Evolutionary conservation across 805 yeast genomes (phyloP).

Genomic region (Candida dajiaensis): DNA sequence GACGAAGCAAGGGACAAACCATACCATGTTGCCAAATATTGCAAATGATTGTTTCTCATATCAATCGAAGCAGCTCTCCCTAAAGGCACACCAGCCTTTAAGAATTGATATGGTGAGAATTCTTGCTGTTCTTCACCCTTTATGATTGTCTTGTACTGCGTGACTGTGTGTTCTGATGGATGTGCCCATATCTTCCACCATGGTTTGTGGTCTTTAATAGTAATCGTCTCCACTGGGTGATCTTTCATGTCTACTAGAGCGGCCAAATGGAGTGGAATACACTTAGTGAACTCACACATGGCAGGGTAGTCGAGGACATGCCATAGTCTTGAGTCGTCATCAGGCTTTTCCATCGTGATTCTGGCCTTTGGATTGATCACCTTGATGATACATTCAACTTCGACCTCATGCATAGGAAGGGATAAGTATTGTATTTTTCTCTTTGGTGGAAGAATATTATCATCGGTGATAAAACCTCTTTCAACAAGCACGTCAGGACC

Average conservation of each 20-base stretch:
- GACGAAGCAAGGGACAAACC: slow-evolving; percentile 74
- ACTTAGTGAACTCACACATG: slow-evolving; percentile 63
- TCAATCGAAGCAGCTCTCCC: slow-evolving; percentile 80
- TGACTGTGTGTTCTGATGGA: slow-evolving; percentile 7
- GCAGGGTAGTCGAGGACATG: slow-evolving; percentile 76
- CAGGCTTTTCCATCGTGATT: slow-evolving; percentile 65
- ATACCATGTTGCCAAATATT: slow-evolving; percentile 93
- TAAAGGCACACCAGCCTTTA: slow-evolving; percentile 82
- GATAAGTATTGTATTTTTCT: slow-evolving; percentile 63
- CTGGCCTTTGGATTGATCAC: slow-evolving; percentile 57
- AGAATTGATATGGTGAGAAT: slow-evolving; percentile 51
- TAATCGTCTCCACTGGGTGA: slow-evolving; percentile 43
- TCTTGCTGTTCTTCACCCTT: slow-evolving; percentile 27
- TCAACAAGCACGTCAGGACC: slow-evolving; percentile 77
- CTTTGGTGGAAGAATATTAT: slow-evolving; percentile 48
- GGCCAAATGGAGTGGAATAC: slow-evolving; percentile 73
- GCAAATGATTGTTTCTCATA: slow-evolving; percentile 83
- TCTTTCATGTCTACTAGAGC: slow-evolving; percentile 63
- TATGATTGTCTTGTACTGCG: slow-evolving; percentile 1
- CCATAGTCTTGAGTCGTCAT: slow-evolving; percentile 61
- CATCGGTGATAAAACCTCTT: slow-evolving; percentile 88
- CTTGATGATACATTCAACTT: slow-evolving; percentile 69
- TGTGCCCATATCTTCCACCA: slow-evolving; percentile 26
- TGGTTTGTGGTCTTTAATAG: slow-evolving; percentile 18
- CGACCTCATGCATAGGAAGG: slow-evolving; percentile 56